phyloP scores from a whole-genome alignment of 2,329 filamentous ascomycete genomes.

The Sporothrix brunneoviolacea region DNA sequence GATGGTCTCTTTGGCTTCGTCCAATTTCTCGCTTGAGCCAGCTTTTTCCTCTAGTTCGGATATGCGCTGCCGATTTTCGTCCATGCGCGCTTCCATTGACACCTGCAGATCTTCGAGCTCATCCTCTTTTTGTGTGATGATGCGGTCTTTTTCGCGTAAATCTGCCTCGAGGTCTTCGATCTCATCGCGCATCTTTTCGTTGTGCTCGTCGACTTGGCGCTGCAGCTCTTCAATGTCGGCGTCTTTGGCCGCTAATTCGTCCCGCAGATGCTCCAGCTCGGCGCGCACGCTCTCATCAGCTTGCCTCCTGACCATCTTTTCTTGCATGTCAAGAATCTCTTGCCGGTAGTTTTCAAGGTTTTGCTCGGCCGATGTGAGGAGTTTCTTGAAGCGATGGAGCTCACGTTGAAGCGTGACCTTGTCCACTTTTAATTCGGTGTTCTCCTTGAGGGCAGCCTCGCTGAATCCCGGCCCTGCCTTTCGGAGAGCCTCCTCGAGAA shows the following conservation, averaged over 20 bases:
- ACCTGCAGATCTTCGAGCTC: constrained; percentile 48
- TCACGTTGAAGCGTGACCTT: constrained; percentile 86
- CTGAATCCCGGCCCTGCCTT: constrained; percentile 88
- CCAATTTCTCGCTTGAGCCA: constrained; percentile 43
- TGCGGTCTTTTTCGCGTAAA: constrained; percentile 66
- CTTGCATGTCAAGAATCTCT: constrained; percentile 75
- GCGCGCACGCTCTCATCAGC: constrained; percentile 61
- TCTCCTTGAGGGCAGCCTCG: constrained; percentile 82
- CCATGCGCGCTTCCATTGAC: constrained; percentile 52
- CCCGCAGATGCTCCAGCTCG: constrained; percentile 53
- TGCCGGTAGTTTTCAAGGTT: constrained; percentile 78
- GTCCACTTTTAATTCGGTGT: constrained; percentile 91
- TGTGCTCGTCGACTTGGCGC: constrained; percentile 50
- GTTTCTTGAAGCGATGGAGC: constrained; percentile 78
- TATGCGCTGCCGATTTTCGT: constrained; percentile 44
- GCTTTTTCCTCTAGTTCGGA: constrained; percentile 53
- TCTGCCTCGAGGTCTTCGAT: constrained; percentile 71
- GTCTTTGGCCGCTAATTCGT: constrained; percentile 51
- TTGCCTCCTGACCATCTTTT: constrained; percentile 71
- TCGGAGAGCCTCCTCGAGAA: constrained; percentile 81
- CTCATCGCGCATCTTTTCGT: constrained; percentile 63
- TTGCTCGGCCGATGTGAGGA: constrained; percentile 71
- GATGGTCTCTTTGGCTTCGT: constrained; percentile 52
- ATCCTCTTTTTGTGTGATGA: constrained; percentile 68
- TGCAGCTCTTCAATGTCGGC: constrained; percentile 55